phyloP scores from a whole-genome alignment of 176 grass and related monocot genomes.

The Triticum monococcum region DNA sequence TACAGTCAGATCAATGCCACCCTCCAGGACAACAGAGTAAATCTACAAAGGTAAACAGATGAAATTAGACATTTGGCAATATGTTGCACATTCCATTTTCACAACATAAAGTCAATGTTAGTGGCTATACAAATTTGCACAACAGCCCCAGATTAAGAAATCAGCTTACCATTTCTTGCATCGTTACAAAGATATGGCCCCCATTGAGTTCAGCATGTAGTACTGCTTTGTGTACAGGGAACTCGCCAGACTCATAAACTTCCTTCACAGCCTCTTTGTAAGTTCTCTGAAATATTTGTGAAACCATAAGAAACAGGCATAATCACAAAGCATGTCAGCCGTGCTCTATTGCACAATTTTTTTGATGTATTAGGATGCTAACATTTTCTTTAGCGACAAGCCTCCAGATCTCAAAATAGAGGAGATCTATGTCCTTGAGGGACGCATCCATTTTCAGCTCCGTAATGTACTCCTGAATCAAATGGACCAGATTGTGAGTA shows the following conservation, averaged over 20 bases:
- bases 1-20: too few species aligned
- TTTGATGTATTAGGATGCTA: not conserved
- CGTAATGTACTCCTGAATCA: not conserved
- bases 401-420: constrained; percentile 13
- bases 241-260: not conserved
- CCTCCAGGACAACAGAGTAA: too few species aligned
- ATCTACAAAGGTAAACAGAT: too few species aligned
- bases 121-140: too few species aligned
- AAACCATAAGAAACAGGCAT: not conserved
- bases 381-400: not conserved
- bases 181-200: too few species aligned
- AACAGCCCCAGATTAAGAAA: too few species aligned
- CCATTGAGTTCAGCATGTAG: not conserved
- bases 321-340: not conserved
- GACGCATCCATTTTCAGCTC: not conserved
- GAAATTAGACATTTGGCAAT: too few species aligned
- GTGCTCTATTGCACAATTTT: not conserved
- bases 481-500: not conserved
- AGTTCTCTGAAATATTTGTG: not conserved
- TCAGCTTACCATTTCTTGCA: too few species aligned
- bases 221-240: not conserved
- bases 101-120: too few species aligned
- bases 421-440: not conserved
- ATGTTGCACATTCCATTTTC: too few species aligned
- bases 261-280: not conserved